Evolutionary conservation across 352 stramenopile genomes (phyloP), one percentile per base, ranked within the genome.

Genomic region (Globisporangium radiosum): DNA sequence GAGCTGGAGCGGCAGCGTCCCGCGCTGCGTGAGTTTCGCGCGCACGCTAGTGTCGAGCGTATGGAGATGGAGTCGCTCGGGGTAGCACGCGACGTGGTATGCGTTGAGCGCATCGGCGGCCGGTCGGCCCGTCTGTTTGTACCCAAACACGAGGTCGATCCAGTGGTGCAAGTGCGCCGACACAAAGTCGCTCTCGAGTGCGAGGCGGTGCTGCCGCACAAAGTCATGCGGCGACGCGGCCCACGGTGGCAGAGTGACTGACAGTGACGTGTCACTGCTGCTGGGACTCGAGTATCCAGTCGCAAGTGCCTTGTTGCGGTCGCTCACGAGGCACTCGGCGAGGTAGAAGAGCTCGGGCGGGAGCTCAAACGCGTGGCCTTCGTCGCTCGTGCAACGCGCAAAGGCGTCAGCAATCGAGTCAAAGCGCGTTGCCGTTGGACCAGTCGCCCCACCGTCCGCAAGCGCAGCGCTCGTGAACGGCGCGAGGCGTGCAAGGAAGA

Each of bases 141-240:
- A 98, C 0, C 97, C 97, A 75, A 99, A 99, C 36, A 99, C 89
- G 36, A 99, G 82, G 78, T 99, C 97, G 40, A 99, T 97, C 98
- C 98, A 99, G 70, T 94, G 75, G 70, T 99, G 96, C 17, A 99
- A 82, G 63, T 99, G 88, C 57, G 75, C 87, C 45, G 96, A 99
- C 1, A 99, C 97, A 65, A 97, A 97, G 49, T 99, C 96, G 69
- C 92, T 98, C 73, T 99, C 98, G 33, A 99, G 85, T 9, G 98
- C 96, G 56, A 97, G 64, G 9, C 93, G 91, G 70, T 97, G 97
- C 52, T 98, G 87, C 19, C 89, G 85, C 25, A 99, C 92, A 65
- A 99, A 99, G 52, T 97, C 84, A 60, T 98, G 90, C 10, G 94
- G 64, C 33, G 93, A 97, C 6, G 93, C 88, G 8, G 97, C 97